phyloP scores from a whole-genome alignment of 441 rosid genomes.

The Pelargonium australe region DNA sequence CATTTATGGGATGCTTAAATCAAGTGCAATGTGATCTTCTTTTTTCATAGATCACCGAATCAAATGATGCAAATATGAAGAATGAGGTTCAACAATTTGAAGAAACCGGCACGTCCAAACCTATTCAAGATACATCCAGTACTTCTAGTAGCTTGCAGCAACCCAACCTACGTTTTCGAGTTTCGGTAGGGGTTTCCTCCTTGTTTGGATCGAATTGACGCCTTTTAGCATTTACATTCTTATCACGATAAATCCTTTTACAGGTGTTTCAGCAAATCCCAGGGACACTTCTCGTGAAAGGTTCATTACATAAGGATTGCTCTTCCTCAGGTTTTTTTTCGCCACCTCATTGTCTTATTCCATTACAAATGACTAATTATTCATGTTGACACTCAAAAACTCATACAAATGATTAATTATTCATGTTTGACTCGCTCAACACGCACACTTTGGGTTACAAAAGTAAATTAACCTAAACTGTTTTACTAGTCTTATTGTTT shows the following conservation, averaged over 20 bases:
- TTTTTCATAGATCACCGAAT: slow-evolving; percentile 52
- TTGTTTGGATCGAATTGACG: slow-evolving; percentile 4
- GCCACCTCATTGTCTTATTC: neutral
- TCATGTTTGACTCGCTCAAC: too few species aligned
- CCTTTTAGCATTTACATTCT: neutral
- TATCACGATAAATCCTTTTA: slow-evolving; percentile 3
- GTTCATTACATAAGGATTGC: slow-evolving; percentile 51
- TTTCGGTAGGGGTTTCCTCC: slow-evolving; percentile 40
- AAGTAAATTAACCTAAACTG: too few species aligned
- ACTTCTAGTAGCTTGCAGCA: slow-evolving; percentile 24
- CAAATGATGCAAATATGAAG: slow-evolving; percentile 45
- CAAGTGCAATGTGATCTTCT: slow-evolving; percentile 16
- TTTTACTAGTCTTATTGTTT: too few species aligned
- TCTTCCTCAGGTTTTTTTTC: slow-evolving; percentile 44
- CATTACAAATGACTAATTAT: neutral
- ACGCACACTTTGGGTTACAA: too few species aligned
- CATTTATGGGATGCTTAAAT: slow-evolving; percentile 17
- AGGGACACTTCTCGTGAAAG: slow-evolving; percentile 75
- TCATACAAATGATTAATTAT: too few species aligned
- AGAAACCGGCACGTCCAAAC: slow-evolving; percentile 22
- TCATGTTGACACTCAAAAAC: too few species aligned
- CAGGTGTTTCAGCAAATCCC: slow-evolving; percentile 84
- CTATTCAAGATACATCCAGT: slow-evolving; percentile 24
- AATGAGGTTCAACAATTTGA: slow-evolving; percentile 26
- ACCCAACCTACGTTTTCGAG: slow-evolving; percentile 40